Evolutionary conservation across 306 rosid genomes (phyloP).

Genomic region (Vicia faba): DNA sequence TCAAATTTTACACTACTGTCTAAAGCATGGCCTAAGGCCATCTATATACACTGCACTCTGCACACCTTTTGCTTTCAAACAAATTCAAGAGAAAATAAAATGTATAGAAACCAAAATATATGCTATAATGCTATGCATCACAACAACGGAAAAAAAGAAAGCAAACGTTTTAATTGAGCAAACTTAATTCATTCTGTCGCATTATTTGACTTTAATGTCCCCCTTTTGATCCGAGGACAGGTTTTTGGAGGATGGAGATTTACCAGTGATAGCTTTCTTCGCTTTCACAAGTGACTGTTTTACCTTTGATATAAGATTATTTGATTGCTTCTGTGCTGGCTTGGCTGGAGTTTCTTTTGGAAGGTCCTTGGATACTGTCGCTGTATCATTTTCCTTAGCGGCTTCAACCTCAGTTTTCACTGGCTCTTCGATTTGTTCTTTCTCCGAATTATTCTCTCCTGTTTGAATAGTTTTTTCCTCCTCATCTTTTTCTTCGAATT

Average conservation of each 20-base stretch:
- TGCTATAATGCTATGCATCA: slow-evolving; percentile 43
- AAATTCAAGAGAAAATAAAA: slow-evolving; percentile 46
- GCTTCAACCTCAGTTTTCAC: slow-evolving; percentile 50
- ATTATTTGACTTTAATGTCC: slow-evolving; percentile 68
- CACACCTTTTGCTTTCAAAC: slow-evolving; percentile 51
- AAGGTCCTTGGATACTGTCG: slow-evolving; percentile 47
- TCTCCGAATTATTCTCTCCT: slow-evolving; percentile 36
- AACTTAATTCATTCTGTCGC: slow-evolving; percentile 27
- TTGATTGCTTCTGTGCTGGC: slow-evolving; percentile 69
- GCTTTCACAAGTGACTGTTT: slow-evolving; percentile 83
- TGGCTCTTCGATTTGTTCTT: slow-evolving; percentile 44
- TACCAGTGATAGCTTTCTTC: slow-evolving; percentile 78
- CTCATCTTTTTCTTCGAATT: slow-evolving; percentile 51
- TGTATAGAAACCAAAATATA: slow-evolving; percentile 37
- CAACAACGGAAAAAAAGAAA: slow-evolving; percentile 31
- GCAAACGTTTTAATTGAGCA: slow-evolving; percentile 42
- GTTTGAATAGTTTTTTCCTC: slow-evolving; percentile 45
- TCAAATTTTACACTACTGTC: slow-evolving; percentile 46
- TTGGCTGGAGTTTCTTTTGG: slow-evolving; percentile 60
- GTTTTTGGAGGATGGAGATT: slow-evolving; percentile 74
- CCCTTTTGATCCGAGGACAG: slow-evolving; percentile 60
- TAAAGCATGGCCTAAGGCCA: slow-evolving; percentile 50
- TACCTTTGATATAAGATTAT: slow-evolving; percentile 70
- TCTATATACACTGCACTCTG: slow-evolving; percentile 59
- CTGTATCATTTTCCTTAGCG: slow-evolving; percentile 47